Conservation (phyloP, 2,329 filamentous ascomycete species). For the Simplicillium aogashimaense region DNA sequence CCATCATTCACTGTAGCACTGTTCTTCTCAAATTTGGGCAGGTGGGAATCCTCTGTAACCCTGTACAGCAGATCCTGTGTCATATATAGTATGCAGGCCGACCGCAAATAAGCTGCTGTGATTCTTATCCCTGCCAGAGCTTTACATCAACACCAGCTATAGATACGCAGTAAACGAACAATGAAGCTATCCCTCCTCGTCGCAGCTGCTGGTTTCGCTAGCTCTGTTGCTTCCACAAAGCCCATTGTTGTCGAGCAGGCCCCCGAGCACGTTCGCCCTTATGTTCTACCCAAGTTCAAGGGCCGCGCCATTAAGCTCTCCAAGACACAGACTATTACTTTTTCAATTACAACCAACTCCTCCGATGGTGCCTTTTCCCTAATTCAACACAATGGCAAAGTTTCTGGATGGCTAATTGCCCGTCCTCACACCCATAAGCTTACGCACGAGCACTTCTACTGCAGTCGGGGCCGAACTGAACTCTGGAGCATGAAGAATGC, state of each 20-base stretch:
- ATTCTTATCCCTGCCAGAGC: too few species aligned
- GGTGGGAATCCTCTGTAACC: too few species aligned
- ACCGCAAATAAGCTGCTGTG: too few species aligned
- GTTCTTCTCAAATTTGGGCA: too few species aligned
- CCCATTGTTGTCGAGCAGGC: constrained; percentile 9
- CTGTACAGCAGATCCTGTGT: too few species aligned
- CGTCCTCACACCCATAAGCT: constrained; percentile 11
- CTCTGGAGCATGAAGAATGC: constrained; percentile 12
- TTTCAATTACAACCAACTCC: constrained; percentile 12
- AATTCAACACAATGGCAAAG: constrained; percentile 12
- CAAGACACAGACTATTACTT: constrained; percentile 11
- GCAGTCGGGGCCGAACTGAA: constrained; percentile 10
- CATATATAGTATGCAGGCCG: too few species aligned
- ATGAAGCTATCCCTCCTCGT: background rate
- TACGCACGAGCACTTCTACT: constrained; percentile 13
- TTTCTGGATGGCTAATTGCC: constrained; percentile 8
- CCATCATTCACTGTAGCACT: too few species aligned
- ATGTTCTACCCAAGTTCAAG: constrained; percentile 13
- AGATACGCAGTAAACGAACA: background rate
- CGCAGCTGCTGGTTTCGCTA: background rate
- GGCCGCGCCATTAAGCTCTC: constrained; percentile 12
- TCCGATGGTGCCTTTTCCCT: constrained; percentile 13
- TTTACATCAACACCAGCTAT: too few species aligned
- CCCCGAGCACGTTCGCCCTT: constrained; percentile 11
- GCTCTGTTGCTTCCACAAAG: background rate